Evolutionary conservation across 75 land plant genomes (phyloP).

Genomic region (Pinus taeda): DNA sequence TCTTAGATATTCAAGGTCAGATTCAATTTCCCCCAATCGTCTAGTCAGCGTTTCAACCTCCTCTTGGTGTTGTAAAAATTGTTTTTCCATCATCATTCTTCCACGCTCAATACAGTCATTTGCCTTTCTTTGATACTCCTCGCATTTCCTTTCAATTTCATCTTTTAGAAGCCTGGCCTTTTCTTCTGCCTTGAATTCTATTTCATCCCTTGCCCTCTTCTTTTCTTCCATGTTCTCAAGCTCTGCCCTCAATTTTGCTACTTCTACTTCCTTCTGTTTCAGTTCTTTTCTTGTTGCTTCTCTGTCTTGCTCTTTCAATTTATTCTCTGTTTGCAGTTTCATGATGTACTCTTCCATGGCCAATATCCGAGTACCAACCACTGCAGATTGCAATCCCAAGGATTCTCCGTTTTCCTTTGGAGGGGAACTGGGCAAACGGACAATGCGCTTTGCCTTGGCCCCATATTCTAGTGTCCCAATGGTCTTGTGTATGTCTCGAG

Average conservation of each 20-base stretch:
- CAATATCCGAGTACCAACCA: constrained; percentile 63
- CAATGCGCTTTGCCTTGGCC: constrained; percentile 91
- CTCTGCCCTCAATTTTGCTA: constrained; percentile 42
- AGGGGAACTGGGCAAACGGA: constrained; percentile 60
- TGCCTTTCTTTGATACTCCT: constrained; percentile 41
- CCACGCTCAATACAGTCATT: constrained; percentile 38
- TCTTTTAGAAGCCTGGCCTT: constrained; percentile 27
- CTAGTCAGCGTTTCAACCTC: constrained; percentile 62
- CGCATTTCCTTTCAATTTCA: constrained; percentile 38
- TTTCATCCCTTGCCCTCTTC: constrained; percentile 25
- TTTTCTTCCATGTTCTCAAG: constrained; percentile 40
- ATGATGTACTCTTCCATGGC: constrained; percentile 84
- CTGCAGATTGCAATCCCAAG: constrained; percentile 33
- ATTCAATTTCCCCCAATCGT: constrained; percentile 71
- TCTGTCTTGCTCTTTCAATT: constrained; percentile 54
- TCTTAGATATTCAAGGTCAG: constrained; percentile 26
- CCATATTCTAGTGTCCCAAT: constrained; percentile 86
- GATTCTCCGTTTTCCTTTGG: constrained; percentile 26
- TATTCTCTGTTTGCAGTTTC: constrained; percentile 75
- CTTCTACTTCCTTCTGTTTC: constrained; percentile 65
- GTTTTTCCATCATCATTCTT: constrained; percentile 68
- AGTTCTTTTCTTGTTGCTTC: constrained; percentile 53
- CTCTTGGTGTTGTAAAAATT: constrained; percentile 57
- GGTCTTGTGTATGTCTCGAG: constrained; percentile 83
- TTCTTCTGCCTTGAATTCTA: constrained; percentile 46